Conservation (phyloP, 164 flowering plant species). For the Stephania cephalantha region DNA sequence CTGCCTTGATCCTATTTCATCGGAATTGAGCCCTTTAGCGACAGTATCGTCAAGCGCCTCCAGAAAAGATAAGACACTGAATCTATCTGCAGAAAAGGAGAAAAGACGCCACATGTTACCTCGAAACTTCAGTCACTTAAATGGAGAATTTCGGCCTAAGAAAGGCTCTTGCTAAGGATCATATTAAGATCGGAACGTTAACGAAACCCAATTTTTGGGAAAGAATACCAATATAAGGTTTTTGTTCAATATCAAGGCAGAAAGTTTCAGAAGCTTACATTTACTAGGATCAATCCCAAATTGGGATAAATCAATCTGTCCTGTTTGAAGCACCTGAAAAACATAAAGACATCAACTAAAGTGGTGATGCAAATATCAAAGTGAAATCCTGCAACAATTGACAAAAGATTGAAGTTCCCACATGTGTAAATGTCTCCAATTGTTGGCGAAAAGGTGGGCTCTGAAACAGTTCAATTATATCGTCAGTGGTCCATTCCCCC, state of each 20-base stretch:
- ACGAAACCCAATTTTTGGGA: too few species aligned
- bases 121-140: neutral
- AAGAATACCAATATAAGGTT: neutral
- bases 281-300: conserved; percentile 96
- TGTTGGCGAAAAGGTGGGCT: conserved; percentile 96
- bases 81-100: conserved; percentile 56
- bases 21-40: conserved; percentile 29
- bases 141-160: neutral
- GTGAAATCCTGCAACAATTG: neutral
- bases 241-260: neutral
- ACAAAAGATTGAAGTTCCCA: conserved; percentile 24
- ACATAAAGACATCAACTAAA: neutral
- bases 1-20: conserved; percentile 30
- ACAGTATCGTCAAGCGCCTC: conserved; percentile 97
- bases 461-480: conserved; percentile 76
- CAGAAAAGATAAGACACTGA: conserved; percentile 80
- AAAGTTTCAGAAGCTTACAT: conserved; percentile 52
- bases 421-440: conserved; percentile 92
- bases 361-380: neutral
- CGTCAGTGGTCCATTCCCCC: conserved; percentile 75
- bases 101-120: neutral
- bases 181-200: too few species aligned
- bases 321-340: conserved; percentile 81
- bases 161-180: too few species aligned
- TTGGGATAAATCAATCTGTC: conserved; percentile 89